These are phyloP conservation scores for Corylus americana DNA, from an alignment of 306 rosid genomes.

Conservation along the genomic window DNA sequence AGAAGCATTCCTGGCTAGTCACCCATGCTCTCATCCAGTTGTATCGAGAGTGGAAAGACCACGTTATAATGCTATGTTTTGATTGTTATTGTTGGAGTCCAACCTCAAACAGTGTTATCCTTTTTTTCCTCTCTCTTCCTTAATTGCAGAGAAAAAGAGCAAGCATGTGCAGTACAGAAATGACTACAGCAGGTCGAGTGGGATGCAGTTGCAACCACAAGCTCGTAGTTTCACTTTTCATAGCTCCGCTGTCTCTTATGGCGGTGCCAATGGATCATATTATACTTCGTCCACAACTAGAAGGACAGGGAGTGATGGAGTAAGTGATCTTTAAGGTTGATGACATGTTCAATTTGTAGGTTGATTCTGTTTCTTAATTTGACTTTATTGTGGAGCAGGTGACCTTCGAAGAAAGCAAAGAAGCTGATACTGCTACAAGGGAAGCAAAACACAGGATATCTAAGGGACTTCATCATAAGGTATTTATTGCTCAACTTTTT, in stretches of 20 bases:
- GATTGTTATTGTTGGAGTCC: slow-evolving; percentile 3
- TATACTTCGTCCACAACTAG: slow-evolving; percentile 63
- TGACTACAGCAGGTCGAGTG: slow-evolving; percentile 25
- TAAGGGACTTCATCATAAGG: slow-evolving; percentile 75
- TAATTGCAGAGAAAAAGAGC: slow-evolving; percentile 54
- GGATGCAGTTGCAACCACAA: slow-evolving; percentile 46
- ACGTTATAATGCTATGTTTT: neutral
- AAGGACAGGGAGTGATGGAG: slow-evolving; percentile 89
- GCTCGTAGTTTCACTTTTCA: slow-evolving; percentile 69
- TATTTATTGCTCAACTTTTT: slow-evolving; percentile 19
- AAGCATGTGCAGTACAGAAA: slow-evolving; percentile 42
- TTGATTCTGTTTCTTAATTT: slow-evolving; percentile 23
- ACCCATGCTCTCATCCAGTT: no score
- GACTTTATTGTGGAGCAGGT: slow-evolving; percentile 43
- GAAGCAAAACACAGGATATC: slow-evolving; percentile 67
- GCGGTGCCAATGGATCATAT: slow-evolving; percentile 67
- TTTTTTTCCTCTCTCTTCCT: neutral
- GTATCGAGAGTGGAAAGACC: no score
- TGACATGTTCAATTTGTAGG: neutral
- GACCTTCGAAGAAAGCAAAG: slow-evolving; percentile 78
- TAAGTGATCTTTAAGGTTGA: slow-evolving; percentile 36
- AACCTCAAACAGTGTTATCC: neutral
- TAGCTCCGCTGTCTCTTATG: slow-evolving; percentile 76
- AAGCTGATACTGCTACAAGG: slow-evolving; percentile 70
- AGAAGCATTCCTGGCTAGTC: no score